These are phyloP conservation scores for Parathielavia appendiculata DNA, from an alignment of 495 filamentous ascomycete genomes.

Conservation along the genomic window DNA sequence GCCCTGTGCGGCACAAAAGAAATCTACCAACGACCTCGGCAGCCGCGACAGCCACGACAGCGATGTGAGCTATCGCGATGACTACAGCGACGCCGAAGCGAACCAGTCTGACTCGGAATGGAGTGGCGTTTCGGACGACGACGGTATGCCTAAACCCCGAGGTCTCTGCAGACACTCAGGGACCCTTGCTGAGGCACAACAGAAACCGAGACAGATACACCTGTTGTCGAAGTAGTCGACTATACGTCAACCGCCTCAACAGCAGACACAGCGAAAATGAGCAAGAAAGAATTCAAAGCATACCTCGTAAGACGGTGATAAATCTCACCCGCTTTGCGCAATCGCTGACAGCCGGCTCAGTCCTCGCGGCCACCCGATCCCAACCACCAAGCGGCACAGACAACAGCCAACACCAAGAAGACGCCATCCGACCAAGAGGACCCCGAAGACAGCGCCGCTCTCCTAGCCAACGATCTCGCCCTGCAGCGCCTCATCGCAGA, in stretches of 20 bases:
- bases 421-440: constrained; percentile 32
- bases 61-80: constrained; percentile 26
- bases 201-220: constrained; percentile 15
- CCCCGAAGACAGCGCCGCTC: constrained; percentile 48
- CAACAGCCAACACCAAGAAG: constrained; percentile 32
- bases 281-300: constrained; percentile 66
- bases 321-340: background rate
- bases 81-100: constrained; percentile 17
- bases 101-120: constrained; percentile 52
- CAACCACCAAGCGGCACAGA: constrained; percentile 24
- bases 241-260: constrained; percentile 37
- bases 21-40: constrained; percentile 17
- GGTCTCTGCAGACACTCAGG: too few relatives aligned
- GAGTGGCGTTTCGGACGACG: constrained; percentile 56
- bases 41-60: constrained; percentile 19
- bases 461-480: constrained; percentile 84
- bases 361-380: constrained; percentile 41
- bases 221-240: constrained; percentile 59
- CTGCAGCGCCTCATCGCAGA: constrained; percentile 84
- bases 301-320: constrained; percentile 58
- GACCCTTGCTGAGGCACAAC: constrained; percentile 2
- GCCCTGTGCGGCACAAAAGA: constrained; percentile 24
- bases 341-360: constrained; percentile 18
- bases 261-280: constrained; percentile 41
- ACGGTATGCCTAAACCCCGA: constrained; percentile 20